These are phyloP conservation scores for Ganoderma sp. DNA, from an alignment of 1,284 basidiomycete species.

Conservation along the genomic window DNA sequence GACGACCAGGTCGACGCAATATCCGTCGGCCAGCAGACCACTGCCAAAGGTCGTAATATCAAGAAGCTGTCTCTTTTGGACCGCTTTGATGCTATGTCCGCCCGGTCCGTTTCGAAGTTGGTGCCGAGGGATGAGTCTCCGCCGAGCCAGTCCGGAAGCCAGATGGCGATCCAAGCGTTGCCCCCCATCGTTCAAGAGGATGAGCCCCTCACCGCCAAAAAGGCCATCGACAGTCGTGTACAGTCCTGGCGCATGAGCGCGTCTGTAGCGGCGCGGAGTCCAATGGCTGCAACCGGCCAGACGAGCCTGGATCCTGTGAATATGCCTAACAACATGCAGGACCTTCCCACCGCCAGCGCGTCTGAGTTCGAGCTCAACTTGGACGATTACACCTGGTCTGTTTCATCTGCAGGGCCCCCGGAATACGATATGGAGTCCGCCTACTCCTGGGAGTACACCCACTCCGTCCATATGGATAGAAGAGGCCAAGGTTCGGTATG, in stretches of 20 bases:
- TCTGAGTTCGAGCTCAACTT: slow-evolving; percentile 54
- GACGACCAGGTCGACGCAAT: slow-evolving; percentile 47
- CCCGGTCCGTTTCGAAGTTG: slow-evolving; percentile 42
- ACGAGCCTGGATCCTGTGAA: slow-evolving; percentile 58
- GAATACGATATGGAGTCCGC: slow-evolving; percentile 48
- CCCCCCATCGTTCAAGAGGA: slow-evolving; percentile 69
- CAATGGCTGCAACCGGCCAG: slow-evolving; percentile 58
- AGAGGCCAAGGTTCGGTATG: slow-evolving; percentile 64
- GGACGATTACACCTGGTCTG: slow-evolving; percentile 73
- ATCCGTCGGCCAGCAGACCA: slow-evolving; percentile 33
- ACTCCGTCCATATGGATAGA: slow-evolving; percentile 57
- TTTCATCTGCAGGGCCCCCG: slow-evolving; percentile 67
- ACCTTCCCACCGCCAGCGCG: slow-evolving; percentile 44
- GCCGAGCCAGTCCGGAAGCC: slow-evolving; percentile 39
- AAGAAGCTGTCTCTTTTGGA: slow-evolving; percentile 73
- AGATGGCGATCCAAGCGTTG: slow-evolving; percentile 41
- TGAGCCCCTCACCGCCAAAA: slow-evolving; percentile 55
- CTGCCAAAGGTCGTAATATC: slow-evolving; percentile 55
- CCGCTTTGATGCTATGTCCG: slow-evolving; percentile 54
- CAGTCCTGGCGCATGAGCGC: slow-evolving; percentile 69
- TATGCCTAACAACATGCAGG: slow-evolving; percentile 52
- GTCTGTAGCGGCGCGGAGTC: slow-evolving; percentile 48
- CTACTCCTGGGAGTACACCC: slow-evolving; percentile 41
- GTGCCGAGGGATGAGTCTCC: slow-evolving; percentile 36
- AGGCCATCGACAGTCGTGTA: slow-evolving; percentile 59